Conservation (phyloP, 805 yeast species). For the Ogataea saltuana region DNA sequence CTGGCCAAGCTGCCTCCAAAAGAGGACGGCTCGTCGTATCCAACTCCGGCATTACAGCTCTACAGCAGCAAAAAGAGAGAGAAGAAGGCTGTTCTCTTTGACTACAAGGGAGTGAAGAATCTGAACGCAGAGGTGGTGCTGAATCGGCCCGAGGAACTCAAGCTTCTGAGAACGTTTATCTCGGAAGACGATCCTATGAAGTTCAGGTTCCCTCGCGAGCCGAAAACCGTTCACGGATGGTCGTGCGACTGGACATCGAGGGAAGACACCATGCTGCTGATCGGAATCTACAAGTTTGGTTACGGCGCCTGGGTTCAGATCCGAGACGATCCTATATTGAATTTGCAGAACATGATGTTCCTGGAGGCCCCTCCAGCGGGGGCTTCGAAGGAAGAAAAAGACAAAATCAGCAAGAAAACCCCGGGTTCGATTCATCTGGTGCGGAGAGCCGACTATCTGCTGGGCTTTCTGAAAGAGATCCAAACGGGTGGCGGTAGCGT, state of each 20-base stretch:
- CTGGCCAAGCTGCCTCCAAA: slow-evolving; percentile 33
- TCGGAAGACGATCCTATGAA: slow-evolving; percentile 56
- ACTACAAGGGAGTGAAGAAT: slow-evolving; percentile 82
- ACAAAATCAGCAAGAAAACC: slow-evolving; percentile 54
- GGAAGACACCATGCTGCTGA: slow-evolving; percentile 83
- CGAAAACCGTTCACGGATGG: slow-evolving; percentile 91
- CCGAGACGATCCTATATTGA: slow-evolving; percentile 91
- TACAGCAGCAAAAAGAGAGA: slow-evolving; percentile 65
- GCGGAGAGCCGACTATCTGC: slow-evolving; percentile 86
- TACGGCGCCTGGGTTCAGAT: slow-evolving; percentile 95
- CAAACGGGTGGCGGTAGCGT: slow-evolving; percentile 5
- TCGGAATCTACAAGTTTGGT: slow-evolving; percentile 91
- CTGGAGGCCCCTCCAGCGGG: slow-evolving; percentile 46
- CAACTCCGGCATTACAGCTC: slow-evolving; percentile 39
- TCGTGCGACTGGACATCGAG: slow-evolving; percentile 77
- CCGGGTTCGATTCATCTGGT: slow-evolving; percentile 93
- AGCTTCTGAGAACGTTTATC: slow-evolving; percentile 53
- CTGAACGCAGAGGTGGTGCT: slow-evolving; percentile 87
- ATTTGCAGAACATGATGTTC: slow-evolving; percentile 80
- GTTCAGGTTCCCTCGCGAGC: slow-evolving; percentile 60
- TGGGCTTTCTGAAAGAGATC: slow-evolving; percentile 62
- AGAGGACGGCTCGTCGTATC: slow-evolving; percentile 30
- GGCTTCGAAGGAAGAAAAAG: slow-evolving; percentile 40
- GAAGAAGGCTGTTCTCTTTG: slow-evolving; percentile 86
- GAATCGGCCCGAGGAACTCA: slow-evolving; percentile 84